Conservation (phyloP, 108 stramenopile species). For the Hondaea fermentalgiana region DNA sequence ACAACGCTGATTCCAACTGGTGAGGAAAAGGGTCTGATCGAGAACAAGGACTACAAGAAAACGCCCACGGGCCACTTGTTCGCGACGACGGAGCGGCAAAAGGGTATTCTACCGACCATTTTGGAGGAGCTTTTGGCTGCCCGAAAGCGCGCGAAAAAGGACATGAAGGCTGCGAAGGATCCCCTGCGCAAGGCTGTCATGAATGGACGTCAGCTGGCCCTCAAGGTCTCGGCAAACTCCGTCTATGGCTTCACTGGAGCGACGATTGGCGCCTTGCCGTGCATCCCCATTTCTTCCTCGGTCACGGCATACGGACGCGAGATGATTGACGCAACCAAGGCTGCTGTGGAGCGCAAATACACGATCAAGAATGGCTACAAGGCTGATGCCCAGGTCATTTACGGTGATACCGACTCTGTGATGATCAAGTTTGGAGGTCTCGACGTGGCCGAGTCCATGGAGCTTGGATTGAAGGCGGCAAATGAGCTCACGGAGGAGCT, state of each 20-base stretch:
- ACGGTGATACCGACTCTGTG: constrained; percentile 96
- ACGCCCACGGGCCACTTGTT: constrained; percentile 85
- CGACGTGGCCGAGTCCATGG: constrained; percentile 84
- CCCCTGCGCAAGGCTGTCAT: constrained; percentile 97
- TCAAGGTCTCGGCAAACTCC: constrained; percentile 96
- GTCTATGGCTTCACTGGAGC: constrained; percentile 99
- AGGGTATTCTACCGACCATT: constrained; percentile 93
- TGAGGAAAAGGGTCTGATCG: constrained; percentile 60
- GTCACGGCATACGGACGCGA: constrained; percentile 90
- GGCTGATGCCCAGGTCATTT: constrained; percentile 86
- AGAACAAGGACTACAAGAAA: constrained; percentile 61
- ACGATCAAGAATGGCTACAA: constrained; percentile 86
- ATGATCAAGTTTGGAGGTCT: constrained; percentile 95
- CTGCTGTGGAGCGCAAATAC: constrained; percentile 81
- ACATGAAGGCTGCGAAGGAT: constrained; percentile 94
- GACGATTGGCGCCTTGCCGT: constrained; percentile 92
- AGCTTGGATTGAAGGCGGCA: constrained; percentile 84
- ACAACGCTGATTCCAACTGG: constrained; percentile 73
- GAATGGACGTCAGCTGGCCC: constrained; percentile 96
- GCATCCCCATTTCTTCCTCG: constrained; percentile 91
- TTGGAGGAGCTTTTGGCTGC: constrained; percentile 79
- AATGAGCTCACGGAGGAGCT: constrained; percentile 75
- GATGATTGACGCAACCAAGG: constrained; percentile 80
- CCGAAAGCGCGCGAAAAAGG: constrained; percentile 94
- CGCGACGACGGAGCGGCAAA: constrained; percentile 74